phyloP scores from a whole-genome alignment of 306 rosid genomes.

The Aeschynomene evenia region DNA sequence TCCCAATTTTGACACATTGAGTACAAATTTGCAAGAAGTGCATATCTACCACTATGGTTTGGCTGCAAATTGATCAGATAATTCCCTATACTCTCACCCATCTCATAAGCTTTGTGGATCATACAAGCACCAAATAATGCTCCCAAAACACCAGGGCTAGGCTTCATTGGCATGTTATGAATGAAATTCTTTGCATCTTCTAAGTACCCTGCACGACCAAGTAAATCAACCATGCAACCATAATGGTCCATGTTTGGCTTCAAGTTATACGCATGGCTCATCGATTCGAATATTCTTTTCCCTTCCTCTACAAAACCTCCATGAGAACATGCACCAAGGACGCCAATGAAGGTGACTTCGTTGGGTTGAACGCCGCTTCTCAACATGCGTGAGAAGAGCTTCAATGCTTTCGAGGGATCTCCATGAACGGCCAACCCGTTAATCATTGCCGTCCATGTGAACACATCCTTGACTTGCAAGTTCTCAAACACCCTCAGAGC shows the following conservation, averaged over 20 bases:
- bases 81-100: slow-evolving; percentile 44
- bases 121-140: slow-evolving; percentile 46
- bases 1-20: slow-evolving; percentile 44
- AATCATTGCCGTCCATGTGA: slow-evolving; percentile 43
- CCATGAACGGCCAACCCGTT: slow-evolving; percentile 46
- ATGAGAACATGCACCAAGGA: slow-evolving; percentile 49
- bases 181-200: slow-evolving; percentile 44
- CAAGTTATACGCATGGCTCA: slow-evolving; percentile 34
- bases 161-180: slow-evolving; percentile 48
- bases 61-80: slow-evolving; percentile 35
- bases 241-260: slow-evolving; percentile 47
- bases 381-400: slow-evolving; percentile 41
- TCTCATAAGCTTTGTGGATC: slow-evolving; percentile 37
- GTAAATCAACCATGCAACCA: slow-evolving; percentile 56
- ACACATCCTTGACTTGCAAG: slow-evolving; percentile 38
- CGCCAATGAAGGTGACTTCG: slow-evolving; percentile 38
- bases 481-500: slow-evolving; percentile 39
- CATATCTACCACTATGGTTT: slow-evolving; percentile 34
- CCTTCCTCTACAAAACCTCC: slow-evolving; percentile 46
- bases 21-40: slow-evolving; percentile 46
- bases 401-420: slow-evolving; percentile 31
- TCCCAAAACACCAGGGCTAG: slow-evolving; percentile 34
- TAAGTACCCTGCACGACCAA: slow-evolving; percentile 44
- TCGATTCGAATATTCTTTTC: slow-evolving; percentile 32
- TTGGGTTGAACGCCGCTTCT: slow-evolving; percentile 42